A percentile compares a stretch with the other conserved stretches of the same genome.
Conservation (phyloP, 208 protist species). For the Crithidia brevicula region DNA sequence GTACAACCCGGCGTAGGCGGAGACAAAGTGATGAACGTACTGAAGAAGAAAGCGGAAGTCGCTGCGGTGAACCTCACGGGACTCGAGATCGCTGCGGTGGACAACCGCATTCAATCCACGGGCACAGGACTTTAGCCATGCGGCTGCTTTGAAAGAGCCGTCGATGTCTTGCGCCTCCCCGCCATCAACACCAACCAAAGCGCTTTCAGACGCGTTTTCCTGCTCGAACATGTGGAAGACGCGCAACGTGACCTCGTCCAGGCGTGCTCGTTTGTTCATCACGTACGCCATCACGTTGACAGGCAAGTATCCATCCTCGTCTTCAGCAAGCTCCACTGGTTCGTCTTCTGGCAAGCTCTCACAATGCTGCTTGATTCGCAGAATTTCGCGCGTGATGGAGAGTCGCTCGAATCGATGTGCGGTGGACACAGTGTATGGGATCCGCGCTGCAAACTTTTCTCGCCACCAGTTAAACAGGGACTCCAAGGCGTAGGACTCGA, state of each 20-base stretch:
- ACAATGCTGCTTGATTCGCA: constrained; percentile 29
- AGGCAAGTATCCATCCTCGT: constrained; percentile 34
- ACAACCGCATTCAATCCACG: constrained; percentile 34
- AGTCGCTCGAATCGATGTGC: constrained; percentile 22
- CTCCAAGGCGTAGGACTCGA: constrained; percentile 27
- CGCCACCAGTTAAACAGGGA: constrained; percentile 39
- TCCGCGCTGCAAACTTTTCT: constrained; percentile 17
- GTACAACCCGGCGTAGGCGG: constrained; percentile 37
- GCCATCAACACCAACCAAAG: neutral
- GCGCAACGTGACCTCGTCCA: constrained; percentile 26
- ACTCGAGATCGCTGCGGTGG: constrained; percentile 40
- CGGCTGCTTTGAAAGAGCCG: neutral
- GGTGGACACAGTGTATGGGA: constrained; percentile 30
- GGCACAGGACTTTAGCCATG: constrained; percentile 27
- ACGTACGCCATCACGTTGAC: constrained; percentile 18
- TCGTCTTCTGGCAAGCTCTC: constrained; percentile 23
- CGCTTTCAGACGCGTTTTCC: constrained; percentile 6
- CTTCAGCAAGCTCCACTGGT: constrained; percentile 23
- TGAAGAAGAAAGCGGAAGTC: constrained; percentile 57
- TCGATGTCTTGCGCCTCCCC: neutral
- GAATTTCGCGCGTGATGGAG: constrained; percentile 28
- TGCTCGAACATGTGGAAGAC: constrained; percentile 27
- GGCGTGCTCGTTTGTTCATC: constrained; percentile 9
- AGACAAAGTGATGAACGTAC: constrained; percentile 59
- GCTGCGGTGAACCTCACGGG: constrained; percentile 44